Percentiles rank a stretch among this genome's conserved stretches.
Conservation (phyloP, 495 filamentous ascomycete species). For the Usnea hakonensis region DNA sequence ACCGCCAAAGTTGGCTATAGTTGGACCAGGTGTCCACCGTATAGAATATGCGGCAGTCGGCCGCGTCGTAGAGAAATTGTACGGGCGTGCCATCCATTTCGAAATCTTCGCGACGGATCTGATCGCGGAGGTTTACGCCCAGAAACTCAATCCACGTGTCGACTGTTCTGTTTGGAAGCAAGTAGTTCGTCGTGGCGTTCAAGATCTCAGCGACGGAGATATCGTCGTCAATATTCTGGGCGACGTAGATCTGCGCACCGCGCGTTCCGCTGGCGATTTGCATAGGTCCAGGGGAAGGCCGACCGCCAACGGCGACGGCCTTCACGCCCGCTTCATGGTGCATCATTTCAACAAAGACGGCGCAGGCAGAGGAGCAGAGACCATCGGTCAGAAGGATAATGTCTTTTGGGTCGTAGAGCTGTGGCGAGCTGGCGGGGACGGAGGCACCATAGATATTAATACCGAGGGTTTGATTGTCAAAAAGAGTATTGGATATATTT, state of each 20-base stretch:
- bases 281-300: constrained; percentile 34
- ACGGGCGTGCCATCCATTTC: constrained; percentile 30
- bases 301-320: constrained; percentile 41
- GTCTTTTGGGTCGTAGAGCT: constrained; percentile 40
- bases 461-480: constrained; percentile 24
- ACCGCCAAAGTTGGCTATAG: constrained; percentile 37
- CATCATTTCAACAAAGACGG: constrained; percentile 48
- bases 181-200: constrained; percentile 11
- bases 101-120: constrained; percentile 27
- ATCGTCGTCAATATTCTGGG: constrained; percentile 24
- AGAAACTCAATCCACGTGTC: constrained; percentile 26
- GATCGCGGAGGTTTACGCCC: constrained; percentile 34
- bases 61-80: constrained; percentile 45
- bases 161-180: constrained; percentile 24
- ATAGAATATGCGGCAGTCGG: constrained; percentile 47
- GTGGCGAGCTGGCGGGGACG: constrained; percentile 24
- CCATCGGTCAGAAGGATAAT: constrained; percentile 47
- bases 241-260: constrained; percentile 23
- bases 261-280: constrained; percentile 33
- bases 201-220: constrained; percentile 24
- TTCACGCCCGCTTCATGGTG: constrained; percentile 39
- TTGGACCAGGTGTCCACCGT: constrained; percentile 35
- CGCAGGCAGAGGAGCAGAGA: constrained; percentile 41
- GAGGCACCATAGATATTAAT: constrained; percentile 36
- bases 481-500: constrained; percentile 39